Conservation (phyloP, 2,329 filamentous ascomycete species). For the Talaromyces sp. region DNA sequence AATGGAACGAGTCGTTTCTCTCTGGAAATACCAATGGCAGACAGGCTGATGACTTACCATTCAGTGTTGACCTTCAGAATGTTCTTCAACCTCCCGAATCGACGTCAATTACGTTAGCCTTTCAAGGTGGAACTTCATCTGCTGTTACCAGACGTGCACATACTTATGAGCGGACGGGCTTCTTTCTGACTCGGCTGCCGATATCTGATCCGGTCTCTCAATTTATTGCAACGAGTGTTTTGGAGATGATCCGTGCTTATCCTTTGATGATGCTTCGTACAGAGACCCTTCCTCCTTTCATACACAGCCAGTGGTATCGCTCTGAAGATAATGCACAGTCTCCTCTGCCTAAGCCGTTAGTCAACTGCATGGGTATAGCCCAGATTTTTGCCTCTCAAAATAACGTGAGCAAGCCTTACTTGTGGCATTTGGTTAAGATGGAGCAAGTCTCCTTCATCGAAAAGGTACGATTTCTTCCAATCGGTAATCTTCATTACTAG, state of each 20-base stretch:
- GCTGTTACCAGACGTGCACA: neutral
- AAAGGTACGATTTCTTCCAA: neutral
- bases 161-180: neutral
- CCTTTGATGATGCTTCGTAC: conserved; percentile 11
- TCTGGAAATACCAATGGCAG: neutral
- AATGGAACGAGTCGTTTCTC: neutral
- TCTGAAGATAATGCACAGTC: neutral
- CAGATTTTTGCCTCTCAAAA: conserved; percentile 11
- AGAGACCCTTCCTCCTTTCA: conserved; percentile 8
- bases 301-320: conserved; percentile 9
- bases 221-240: neutral
- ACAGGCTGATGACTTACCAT: neutral
- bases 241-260: conserved; percentile 10
- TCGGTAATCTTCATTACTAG: too few species aligned
- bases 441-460: neutral
- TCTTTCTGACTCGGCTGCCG: neutral
- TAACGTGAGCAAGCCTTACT: neutral
- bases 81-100: neutral
- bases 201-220: neutral
- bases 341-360: conserved; percentile 1
- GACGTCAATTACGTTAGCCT: neutral
- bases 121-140: neutral
- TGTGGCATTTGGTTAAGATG: neutral
- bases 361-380: conserved; percentile 10
- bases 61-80: neutral